phyloP scores from a whole-genome alignment of 116 monocot species.

The Phalaenopsis hybrid region DNA sequence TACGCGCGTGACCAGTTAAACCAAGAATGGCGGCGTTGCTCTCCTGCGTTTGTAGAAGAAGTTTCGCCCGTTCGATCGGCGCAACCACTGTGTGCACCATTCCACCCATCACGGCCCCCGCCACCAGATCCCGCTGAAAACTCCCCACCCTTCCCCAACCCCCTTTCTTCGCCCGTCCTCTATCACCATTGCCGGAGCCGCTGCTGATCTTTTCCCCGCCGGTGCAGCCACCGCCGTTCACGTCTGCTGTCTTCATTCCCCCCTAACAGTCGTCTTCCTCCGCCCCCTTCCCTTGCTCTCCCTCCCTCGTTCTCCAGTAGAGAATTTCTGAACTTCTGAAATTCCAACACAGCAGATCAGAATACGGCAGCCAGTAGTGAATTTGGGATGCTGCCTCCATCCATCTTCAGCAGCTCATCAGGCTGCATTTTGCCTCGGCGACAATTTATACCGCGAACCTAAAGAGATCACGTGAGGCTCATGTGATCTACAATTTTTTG shows the following conservation, averaged over 20 bases:
- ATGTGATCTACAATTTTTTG: no score
- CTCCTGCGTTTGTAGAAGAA: conserved; percentile 95
- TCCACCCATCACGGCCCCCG: conserved; percentile 91
- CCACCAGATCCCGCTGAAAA: conserved; percentile 78
- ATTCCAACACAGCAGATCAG: not conserved
- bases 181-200: not conserved
- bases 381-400: not conserved
- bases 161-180: not conserved
- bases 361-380: not conserved
- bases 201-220: not conserved
- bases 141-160: conserved; percentile 29
- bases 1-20: conserved; percentile 14
- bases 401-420: not conserved
- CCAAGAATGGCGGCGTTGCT: conserved; percentile 80
- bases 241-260: not conserved
- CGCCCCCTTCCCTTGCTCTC: not conserved
- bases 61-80: conserved; percentile 92
- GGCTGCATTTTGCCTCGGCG: no score
- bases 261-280: not conserved
- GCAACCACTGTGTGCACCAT: conserved; percentile 91
- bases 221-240: not conserved
- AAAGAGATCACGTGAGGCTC: no score
- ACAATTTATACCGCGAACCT: no score
- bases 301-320: not conserved
- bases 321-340: not conserved